These are phyloP conservation scores for Goniomonas avonlea DNA, from an alignment of 78 protist species.

Conservation along the genomic window DNA sequence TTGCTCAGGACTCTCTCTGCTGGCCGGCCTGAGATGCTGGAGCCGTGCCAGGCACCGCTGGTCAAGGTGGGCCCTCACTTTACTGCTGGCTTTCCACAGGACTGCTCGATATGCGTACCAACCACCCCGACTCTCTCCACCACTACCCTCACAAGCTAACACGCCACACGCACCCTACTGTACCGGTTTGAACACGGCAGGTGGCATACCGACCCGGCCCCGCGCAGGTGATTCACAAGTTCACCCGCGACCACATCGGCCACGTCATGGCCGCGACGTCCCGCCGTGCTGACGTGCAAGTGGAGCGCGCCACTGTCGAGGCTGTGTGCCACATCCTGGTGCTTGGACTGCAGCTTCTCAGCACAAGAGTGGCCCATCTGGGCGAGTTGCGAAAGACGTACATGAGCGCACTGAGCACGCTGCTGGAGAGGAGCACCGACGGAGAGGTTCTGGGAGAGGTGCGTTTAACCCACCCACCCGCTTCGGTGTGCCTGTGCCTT, in stretches of 20 bases:
- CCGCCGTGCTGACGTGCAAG: not conserved
- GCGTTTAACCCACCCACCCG: too few species aligned
- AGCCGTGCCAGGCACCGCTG: too few species aligned
- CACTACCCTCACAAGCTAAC: not conserved
- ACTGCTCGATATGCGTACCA: too few species aligned
- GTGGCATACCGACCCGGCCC: too few species aligned
- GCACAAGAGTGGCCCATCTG: conserved; percentile 6
- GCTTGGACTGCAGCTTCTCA: conserved; percentile 18
- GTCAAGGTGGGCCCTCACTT: too few species aligned
- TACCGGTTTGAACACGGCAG: too few species aligned
- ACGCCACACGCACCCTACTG: too few species aligned
- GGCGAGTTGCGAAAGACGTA: conserved; percentile 39
- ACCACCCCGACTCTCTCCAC: not conserved
- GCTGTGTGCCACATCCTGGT: not conserved
- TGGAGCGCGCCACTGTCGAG: not conserved
- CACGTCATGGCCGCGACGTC: not conserved
- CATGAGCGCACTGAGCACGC: conserved; percentile 2
- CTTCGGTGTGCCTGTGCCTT: too few species aligned
- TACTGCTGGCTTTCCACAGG: too few species aligned
- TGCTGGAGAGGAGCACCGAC: conserved; percentile 27
- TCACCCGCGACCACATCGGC: not conserved
- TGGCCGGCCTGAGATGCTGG: too few species aligned
- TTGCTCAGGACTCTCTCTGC: too few species aligned
- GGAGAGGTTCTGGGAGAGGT: conserved; percentile 32
- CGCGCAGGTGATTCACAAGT: conserved; percentile 4